Evolutionary conservation across 805 yeast genomes (phyloP).

Genomic region (Wickerhamiella galacta): DNA sequence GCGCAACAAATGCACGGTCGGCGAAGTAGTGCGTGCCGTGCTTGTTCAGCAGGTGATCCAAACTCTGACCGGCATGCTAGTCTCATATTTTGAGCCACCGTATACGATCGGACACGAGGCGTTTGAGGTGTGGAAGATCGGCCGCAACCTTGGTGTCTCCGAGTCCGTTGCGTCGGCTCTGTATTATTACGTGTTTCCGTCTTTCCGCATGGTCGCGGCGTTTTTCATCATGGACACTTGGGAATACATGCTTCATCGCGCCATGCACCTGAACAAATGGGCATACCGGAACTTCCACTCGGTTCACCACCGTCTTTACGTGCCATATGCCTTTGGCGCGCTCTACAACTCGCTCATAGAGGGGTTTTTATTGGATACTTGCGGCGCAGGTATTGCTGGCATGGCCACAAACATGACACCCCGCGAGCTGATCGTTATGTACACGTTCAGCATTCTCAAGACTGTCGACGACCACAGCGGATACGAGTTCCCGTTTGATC

Average conservation of each 20-base stretch:
- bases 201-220: conserved; percentile 40
- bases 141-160: conserved; percentile 21
- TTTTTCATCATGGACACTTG: conserved; percentile 75
- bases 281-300: conserved; percentile 77
- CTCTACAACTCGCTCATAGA: conserved; percentile 86
- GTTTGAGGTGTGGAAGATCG: conserved; percentile 30
- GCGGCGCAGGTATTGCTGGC: conserved; percentile 79
- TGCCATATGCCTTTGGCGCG: conserved; percentile 95
- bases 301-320: conserved; percentile 83
- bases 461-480: conserved; percentile 99
- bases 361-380: conserved; percentile 81
- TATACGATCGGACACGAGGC: conserved; percentile 34
- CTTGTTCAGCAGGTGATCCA: conserved; percentile 73
- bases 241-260: conserved; percentile 84
- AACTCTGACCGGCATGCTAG: conserved; percentile 44
- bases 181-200: conserved; percentile 51
- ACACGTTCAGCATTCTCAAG: conserved; percentile 80
- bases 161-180: conserved; percentile 28
- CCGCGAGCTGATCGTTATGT: conserved; percentile 60
- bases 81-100: conserved; percentile 37
- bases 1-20: conserved; percentile 57
- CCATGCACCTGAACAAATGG: conserved; percentile 68
- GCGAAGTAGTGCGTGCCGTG: conserved; percentile 67
- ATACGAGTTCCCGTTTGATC: conserved; percentile 81
- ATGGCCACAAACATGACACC: conserved; percentile 46